Evolutionary conservation across 768 basidiomycete genomes (phyloP), one percentile per base, ranked within the genome.

Genomic region (Roridomyces roridus): DNA sequence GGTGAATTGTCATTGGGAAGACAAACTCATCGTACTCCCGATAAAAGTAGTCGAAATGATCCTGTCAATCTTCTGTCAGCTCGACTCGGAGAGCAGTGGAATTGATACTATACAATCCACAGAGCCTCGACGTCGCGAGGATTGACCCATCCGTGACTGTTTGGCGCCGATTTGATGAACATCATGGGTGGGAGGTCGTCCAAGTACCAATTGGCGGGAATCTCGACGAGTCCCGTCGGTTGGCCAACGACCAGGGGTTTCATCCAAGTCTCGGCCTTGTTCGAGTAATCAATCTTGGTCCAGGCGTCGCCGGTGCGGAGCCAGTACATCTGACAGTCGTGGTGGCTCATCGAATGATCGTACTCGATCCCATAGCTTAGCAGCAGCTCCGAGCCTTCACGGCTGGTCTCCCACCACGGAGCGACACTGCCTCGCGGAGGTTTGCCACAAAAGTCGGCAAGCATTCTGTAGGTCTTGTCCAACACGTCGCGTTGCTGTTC

Each of bases 361-460:
- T 92, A 91, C 74, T 88, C 80, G 41, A 92, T 87, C 0, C 90
- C 90, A 59, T 86, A 85, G 34, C 87, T 85, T 21, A 89, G 78
- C 23, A 91, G 72, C 23, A 91, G 74, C 15, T 81, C 71, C 0
- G 83, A 84, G 4, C 85, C 85, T 68, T 88, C 87, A 58, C 81
- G 85, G 69, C 83, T 86, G 3, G 83, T 83, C 68, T 92, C 90
- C 89, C 89, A 92, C 88, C 89, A 92, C 0, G 88, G 89, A 1
- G 88, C 89, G 29, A 89, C 87, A 46, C 80, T 83, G 35, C 85
- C 86, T 71, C 76, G 53, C 14, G 59, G 85, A 21, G 84, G 74
- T 14, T 79, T 69, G 23, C 81, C 71, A 66, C 87, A 88, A 65
- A 90, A 90, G 12, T 79, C 77, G 1, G 87, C 88, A 37, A 90